Evolutionary conservation across 2,329 filamentous ascomycete species (phyloP), one percentile per base, ranked within the genome.

Genomic region (Fonsecaea nubica): DNA sequence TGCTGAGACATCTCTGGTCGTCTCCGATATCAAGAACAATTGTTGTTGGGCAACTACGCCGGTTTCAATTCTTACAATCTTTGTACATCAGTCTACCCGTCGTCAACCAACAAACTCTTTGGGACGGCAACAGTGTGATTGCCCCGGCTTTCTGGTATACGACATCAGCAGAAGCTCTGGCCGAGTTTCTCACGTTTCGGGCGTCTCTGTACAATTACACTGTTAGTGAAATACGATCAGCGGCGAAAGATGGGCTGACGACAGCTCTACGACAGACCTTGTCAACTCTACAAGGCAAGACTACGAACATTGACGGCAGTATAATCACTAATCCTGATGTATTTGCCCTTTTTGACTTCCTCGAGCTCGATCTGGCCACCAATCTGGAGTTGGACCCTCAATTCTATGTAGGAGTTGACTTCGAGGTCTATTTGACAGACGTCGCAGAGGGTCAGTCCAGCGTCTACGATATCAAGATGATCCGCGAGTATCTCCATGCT

Each of bases 301-400:
- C 90, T 50, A 87, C 92, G 7, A 83, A 86, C 10, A 86, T 90
- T 13, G 87, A 87, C 65, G 89, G 90, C 56, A 86, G 91, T 62
- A 82, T 87, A 4, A 81, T 90, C 42, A 80, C 83, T 33, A 90
- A 92, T 65, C 85, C 90, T 0, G 93, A 91, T 3, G 86, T 98
- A 6, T 97, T 98, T 74, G 93, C 97, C 71, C 84, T 98, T 25
- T 95, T 96, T 73, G 95, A 99, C 78, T 98, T 98, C 74, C 86
- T 95, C 76, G 89, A 91, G 67, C 78, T 90, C 10, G 83, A 86
- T 56, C 82, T 89, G 45, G 78, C 80, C 0, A 78, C 12, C 73
- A 80, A 52, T 75, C 84, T 1, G 77, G 85, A 2, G 87, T 88
- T 2, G 3, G 76, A 82, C 4, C 80, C 91, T 21, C 79, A 82